Evolutionary conservation across 2,329 filamentous ascomycete species (phyloP).

Genomic region (Tolypocladium sp.): DNA sequence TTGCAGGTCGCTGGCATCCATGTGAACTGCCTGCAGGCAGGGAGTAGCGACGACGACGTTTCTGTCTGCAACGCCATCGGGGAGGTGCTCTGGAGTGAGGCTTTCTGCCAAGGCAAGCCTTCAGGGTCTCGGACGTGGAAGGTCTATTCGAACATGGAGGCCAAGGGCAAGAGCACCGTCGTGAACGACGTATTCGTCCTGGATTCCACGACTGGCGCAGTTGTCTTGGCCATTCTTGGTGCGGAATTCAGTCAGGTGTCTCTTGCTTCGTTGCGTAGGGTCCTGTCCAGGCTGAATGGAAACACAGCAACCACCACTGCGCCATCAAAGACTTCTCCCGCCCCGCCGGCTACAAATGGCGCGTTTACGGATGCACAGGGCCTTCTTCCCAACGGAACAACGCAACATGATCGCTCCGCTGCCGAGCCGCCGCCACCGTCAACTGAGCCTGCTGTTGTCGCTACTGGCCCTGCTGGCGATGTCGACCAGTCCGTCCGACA

Average conservation of each 20-base stretch:
- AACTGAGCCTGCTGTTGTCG: no score
- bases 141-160: background rate
- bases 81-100: background rate
- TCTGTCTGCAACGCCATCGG: background rate
- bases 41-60: background rate
- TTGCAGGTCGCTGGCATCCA: slow-evolving; percentile 2
- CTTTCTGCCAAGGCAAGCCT: background rate
- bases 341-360: no score
- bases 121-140: background rate
- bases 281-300: no score
- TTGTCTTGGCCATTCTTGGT: background rate
- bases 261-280: no score
- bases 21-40: background rate
- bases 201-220: background rate
- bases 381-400: no score
- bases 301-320: no score
- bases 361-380: no score
- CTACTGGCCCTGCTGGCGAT: no score
- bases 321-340: no score
- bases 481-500: background rate
- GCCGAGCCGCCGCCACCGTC: no score
- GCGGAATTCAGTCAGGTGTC: background rate
- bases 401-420: no score
- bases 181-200: background rate
- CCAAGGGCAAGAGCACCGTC: background rate